Conservation (phyloP, 1,284 basidiomycete genomes). For the Trichosporon sp. region DNA sequence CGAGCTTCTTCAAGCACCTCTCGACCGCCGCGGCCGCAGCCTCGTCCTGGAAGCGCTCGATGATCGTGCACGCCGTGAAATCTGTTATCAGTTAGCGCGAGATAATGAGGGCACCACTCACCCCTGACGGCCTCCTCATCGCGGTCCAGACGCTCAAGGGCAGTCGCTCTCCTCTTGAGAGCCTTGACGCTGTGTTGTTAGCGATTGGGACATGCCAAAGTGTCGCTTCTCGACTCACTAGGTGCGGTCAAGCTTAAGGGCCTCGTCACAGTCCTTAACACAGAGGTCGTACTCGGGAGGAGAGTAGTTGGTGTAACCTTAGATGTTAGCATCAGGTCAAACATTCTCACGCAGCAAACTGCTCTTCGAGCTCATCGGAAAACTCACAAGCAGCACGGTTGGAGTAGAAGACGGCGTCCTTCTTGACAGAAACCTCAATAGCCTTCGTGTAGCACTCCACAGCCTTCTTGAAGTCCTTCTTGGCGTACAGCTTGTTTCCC, state of each 20-base stretch:
- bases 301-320: constrained; percentile 85
- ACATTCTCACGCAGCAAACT: neutral
- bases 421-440: constrained; percentile 73
- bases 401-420: constrained; percentile 91
- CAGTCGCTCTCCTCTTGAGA: constrained; percentile 83
- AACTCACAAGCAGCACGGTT: constrained; percentile 90
- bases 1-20: constrained; percentile 80
- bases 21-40: constrained; percentile 76
- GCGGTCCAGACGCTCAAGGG: constrained; percentile 71
- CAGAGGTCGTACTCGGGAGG: constrained; percentile 78
- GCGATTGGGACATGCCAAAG: neutral
- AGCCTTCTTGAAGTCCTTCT: constrained; percentile 69
- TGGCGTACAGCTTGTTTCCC: constrained; percentile 84
- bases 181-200: constrained; percentile 64
- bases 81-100: constrained; percentile 53
- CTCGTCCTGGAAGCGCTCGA: constrained; percentile 87
- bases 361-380: constrained; percentile 11
- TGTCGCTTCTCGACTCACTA: constrained; percentile 54
- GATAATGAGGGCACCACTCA: constrained; percentile 39
- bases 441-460: constrained; percentile 85
- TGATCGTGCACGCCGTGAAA: constrained; percentile 90
- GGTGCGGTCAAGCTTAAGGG: constrained; percentile 72
- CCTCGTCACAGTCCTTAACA: constrained; percentile 84
- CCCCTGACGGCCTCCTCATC: constrained; percentile 73
- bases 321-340: neutral